A percentile compares a stretch with the other conserved stretches of the same genome.
Conservation (phyloP, 176 grass and related monocot genomes). For the Juncus effusus region DNA sequence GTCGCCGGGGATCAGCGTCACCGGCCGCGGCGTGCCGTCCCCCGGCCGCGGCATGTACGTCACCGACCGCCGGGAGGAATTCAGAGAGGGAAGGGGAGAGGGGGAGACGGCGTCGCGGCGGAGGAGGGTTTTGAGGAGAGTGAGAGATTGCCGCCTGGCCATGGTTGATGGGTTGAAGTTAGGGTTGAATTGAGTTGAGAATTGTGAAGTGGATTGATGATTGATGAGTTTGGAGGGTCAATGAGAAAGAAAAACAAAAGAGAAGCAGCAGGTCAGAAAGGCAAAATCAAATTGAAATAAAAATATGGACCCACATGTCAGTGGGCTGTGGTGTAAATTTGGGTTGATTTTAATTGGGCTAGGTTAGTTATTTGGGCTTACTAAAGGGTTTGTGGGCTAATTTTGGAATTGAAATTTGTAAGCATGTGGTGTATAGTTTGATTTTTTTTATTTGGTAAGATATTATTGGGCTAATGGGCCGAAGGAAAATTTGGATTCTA, state of each 20-base stretch:
- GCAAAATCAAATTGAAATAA: slow-evolving; percentile 3
- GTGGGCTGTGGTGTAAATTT: neutral
- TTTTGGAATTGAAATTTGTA: neutral
- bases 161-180: slow-evolving; percentile 38
- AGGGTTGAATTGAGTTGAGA: slow-evolving; percentile 43
- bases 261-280: neutral
- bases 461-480: too few relatives aligned
- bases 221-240: too few relatives aligned
- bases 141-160: slow-evolving; percentile 61
- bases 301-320: neutral
- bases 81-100: neutral
- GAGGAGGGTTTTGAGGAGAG: slow-evolving; percentile 50
- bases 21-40: slow-evolving; percentile 63
- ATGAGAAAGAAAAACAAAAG: neutral
- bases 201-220: too few relatives aligned
- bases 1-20: slow-evolving; percentile 84
- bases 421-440: neutral
- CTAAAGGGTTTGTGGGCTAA: too few relatives aligned
- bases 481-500: too few relatives aligned
- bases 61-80: slow-evolving; percentile 46
- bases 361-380: too few relatives aligned
- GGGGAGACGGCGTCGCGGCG: slow-evolving; percentile 5
- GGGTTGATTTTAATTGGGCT: slow-evolving; percentile 1
- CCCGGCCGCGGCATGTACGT: slow-evolving; percentile 98
- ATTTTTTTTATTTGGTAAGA: neutral